These are phyloP conservation scores for Taxillus chinensis DNA, from an alignment of 164 flowering plant species.

Conservation along the genomic window DNA sequence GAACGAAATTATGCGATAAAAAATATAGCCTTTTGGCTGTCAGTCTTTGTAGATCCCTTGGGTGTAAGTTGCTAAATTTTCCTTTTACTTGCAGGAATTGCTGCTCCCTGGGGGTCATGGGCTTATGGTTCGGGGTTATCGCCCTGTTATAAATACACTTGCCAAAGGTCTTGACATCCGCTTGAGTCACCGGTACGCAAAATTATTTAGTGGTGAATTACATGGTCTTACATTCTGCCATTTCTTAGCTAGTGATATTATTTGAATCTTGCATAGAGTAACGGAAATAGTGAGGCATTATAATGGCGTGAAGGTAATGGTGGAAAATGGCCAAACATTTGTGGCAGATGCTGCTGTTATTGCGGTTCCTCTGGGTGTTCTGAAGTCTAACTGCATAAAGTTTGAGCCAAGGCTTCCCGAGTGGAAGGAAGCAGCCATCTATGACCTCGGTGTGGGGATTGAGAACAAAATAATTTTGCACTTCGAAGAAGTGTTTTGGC, in stretches of 20 bases:
- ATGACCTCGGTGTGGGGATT: conserved; percentile 73
- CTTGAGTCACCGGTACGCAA: conserved; percentile 56
- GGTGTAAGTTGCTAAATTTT: background rate
- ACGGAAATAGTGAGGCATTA: conserved; percentile 41
- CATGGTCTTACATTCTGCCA: background rate
- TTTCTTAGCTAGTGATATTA: background rate
- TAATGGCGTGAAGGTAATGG: conserved; percentile 69
- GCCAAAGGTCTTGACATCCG: conserved; percentile 93
- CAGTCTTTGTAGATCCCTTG: background rate
- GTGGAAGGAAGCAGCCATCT: conserved; percentile 83
- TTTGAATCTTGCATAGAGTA: conserved; percentile 34
- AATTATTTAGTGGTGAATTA: background rate
- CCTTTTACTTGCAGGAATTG: conserved; percentile 47
- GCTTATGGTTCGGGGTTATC: conserved; percentile 94
- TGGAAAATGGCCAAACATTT: conserved; percentile 66
- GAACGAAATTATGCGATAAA: too few relatives aligned
- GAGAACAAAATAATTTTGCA: conserved; percentile 88
- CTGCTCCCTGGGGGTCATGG: conserved; percentile 98
- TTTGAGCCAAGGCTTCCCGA: conserved; percentile 89
- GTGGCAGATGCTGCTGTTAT: conserved; percentile 80
- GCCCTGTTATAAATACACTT: conserved; percentile 76
- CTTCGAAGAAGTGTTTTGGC: conserved; percentile 89
- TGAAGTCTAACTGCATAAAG: conserved; percentile 48
- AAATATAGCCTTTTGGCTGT: too few relatives aligned
- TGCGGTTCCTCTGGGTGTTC: conserved; percentile 80